These are phyloP conservation scores for Halenospora varia DNA, from an alignment of 495 filamentous ascomycete genomes.

Conservation along the genomic window DNA sequence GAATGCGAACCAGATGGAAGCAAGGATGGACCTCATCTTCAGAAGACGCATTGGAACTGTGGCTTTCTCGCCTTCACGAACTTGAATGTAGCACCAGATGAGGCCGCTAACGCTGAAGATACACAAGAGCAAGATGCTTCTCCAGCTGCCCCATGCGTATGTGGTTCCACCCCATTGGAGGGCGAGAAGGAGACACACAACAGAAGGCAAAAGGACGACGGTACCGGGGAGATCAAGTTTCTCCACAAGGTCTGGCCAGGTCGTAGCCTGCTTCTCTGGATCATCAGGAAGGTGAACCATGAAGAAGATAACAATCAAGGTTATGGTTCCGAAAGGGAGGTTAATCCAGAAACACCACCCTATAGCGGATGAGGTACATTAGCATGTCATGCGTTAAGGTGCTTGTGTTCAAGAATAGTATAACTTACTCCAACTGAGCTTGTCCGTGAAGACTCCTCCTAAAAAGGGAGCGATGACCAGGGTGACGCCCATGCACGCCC, in stretches of 20 bases:
- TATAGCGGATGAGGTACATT: no score
- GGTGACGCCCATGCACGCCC: slow-evolving; percentile 50
- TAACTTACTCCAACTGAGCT: slow-evolving; percentile 27
- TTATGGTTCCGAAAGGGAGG: slow-evolving; percentile 49
- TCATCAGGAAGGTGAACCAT: slow-evolving; percentile 41
- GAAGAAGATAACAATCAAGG: slow-evolving; percentile 37
- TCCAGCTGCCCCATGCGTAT: slow-evolving; percentile 61
- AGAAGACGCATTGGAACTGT: slow-evolving; percentile 69
- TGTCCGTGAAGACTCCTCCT: slow-evolving; percentile 48
- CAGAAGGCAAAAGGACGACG: slow-evolving; percentile 61
- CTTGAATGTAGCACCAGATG: slow-evolving; percentile 57
- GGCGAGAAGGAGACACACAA: slow-evolving; percentile 72
- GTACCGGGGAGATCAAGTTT: slow-evolving; percentile 66
- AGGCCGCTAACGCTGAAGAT: slow-evolving; percentile 60
- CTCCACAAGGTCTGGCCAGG: background rate
- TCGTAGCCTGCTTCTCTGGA: slow-evolving; percentile 11
- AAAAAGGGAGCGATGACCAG: slow-evolving; percentile 65
- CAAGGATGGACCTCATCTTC: slow-evolving; percentile 59
- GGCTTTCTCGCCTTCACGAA: slow-evolving; percentile 58
- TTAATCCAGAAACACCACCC: slow-evolving; percentile 67
- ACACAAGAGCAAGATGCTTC: slow-evolving; percentile 67
- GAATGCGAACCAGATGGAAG: slow-evolving; percentile 47
- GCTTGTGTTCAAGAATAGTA: background rate
- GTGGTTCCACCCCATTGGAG: slow-evolving; percentile 79
- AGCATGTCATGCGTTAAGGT: no score